A percentile compares a stretch with the other conserved stretches of the same genome.
phyloP scores from a whole-genome alignment of 169 alveolate species.

The Cardiosporidium cionae region DNA sequence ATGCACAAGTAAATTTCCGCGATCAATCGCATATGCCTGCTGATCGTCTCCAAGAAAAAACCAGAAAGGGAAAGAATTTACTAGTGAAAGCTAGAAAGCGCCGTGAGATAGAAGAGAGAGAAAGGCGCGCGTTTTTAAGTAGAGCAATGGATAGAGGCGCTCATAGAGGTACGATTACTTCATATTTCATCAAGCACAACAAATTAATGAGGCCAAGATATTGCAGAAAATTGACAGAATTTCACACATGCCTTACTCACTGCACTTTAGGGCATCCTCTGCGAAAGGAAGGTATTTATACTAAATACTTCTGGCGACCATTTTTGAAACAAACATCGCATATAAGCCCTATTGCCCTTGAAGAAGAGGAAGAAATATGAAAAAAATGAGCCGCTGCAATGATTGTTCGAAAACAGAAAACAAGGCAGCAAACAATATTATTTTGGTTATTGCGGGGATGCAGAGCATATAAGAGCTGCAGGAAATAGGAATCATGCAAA shows the following conservation, averaged over 20 bases:
- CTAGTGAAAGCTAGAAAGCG: slow-evolving; percentile 8
- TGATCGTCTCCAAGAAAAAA: slow-evolving; percentile 24
- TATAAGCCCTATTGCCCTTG: too few relatives aligned
- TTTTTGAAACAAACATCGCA: too few relatives aligned
- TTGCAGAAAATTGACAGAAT: too few relatives aligned
- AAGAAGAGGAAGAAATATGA: too few relatives aligned
- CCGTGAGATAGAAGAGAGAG: not conserved
- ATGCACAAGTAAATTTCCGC: slow-evolving; percentile 44
- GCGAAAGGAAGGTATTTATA: slow-evolving; percentile 13
- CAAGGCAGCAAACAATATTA: too few relatives aligned
- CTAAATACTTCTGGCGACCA: not conserved
- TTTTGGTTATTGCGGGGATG: too few relatives aligned
- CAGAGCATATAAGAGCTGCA: too few relatives aligned
- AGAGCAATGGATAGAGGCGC: not conserved
- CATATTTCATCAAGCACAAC: not conserved
- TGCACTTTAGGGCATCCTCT: slow-evolving; percentile 1
- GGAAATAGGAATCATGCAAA: too few relatives aligned
- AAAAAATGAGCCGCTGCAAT: too few relatives aligned
- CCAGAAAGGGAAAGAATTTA: not conserved
- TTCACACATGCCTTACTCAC: too few relatives aligned
- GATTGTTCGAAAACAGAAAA: too few relatives aligned
- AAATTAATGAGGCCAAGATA: too few relatives aligned
- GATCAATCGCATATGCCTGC: slow-evolving; percentile 48
- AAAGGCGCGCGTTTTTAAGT: not conserved
- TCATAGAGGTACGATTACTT: slow-evolving; percentile 5